Evolutionary conservation across 768 basidiomycete species (phyloP).

Genomic region (Mycena polygramma): DNA sequence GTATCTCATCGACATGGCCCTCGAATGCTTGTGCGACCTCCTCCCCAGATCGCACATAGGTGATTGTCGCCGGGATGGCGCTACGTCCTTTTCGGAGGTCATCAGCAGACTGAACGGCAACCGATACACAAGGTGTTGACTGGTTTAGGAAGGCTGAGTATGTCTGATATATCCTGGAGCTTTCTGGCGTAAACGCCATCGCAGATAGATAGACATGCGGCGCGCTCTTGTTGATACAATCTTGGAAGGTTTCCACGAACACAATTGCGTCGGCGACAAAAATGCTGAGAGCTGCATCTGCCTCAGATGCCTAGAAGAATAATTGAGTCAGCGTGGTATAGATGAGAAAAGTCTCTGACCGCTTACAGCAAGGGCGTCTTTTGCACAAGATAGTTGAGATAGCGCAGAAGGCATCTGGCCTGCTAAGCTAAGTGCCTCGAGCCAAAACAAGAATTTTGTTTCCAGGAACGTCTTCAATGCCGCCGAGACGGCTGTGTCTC

Average conservation of each 20-base stretch:
- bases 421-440: conserved; percentile 27
- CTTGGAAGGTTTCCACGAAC: conserved; percentile 25
- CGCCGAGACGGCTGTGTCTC: background rate
- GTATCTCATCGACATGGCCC: conserved; percentile 26
- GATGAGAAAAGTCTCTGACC: background rate
- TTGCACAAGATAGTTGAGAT: conserved; percentile 4
- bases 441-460: conserved; percentile 33
- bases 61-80: background rate
- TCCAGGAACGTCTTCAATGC: conserved; percentile 24
- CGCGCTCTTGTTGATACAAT: conserved; percentile 33
- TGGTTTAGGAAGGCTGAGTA: conserved; percentile 7
- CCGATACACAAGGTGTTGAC: background rate
- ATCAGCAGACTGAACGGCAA: conserved; percentile 16
- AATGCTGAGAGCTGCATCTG: background rate
- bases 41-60: background rate
- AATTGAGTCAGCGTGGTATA: background rate
- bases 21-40: conserved; percentile 9
- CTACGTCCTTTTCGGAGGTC: conserved; percentile 13
- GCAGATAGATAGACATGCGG: conserved; percentile 35
- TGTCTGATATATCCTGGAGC: conserved; percentile 21
- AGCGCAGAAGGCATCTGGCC: background rate
- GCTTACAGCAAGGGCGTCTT: conserved; percentile 8
- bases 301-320: background rate
- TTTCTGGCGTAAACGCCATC: conserved; percentile 14
- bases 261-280: conserved; percentile 16